Conservation (phyloP, 2,329 filamentous ascomycete species). For the Ascocoryne sarcoides region DNA sequence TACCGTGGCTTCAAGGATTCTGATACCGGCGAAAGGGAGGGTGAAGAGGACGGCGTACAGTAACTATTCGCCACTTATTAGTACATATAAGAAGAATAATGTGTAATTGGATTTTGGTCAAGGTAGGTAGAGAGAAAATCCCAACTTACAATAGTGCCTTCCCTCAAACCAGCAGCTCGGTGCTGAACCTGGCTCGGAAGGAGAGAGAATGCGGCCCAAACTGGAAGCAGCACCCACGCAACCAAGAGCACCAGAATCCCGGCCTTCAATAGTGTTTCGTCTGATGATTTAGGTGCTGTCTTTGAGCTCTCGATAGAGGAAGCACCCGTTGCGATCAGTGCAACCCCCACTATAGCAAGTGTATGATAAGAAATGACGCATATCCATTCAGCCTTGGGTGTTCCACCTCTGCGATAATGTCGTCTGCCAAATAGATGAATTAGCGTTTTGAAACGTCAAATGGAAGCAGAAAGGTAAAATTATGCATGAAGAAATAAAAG, state of each 20-base stretch:
- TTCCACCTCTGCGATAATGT: slow-evolving; percentile 2
- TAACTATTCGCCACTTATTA: slow-evolving; percentile 3
- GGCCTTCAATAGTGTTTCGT: slow-evolving; percentile 3
- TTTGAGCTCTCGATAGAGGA: slow-evolving; percentile 1
- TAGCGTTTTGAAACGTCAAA: no score
- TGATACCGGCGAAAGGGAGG: slow-evolving; percentile 21
- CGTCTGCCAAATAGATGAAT: no score
- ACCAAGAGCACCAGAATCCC: slow-evolving; percentile 7
- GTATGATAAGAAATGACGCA: slow-evolving; percentile 5
- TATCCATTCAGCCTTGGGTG: slow-evolving; percentile 6
- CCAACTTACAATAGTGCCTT: slow-evolving; percentile 1
- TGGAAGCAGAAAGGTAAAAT: no score
- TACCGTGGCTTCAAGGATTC: slow-evolving; percentile 22
- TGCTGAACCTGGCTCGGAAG: slow-evolving; percentile 1
- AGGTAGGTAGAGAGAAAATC: neutral
- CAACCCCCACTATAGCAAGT: slow-evolving; percentile 6
- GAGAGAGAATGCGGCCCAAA: slow-evolving; percentile 6
- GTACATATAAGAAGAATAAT: no score
- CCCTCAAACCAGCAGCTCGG: neutral
- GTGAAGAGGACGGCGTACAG: slow-evolving; percentile 10
- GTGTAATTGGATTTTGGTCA: no score
- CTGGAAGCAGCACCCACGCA: slow-evolving; percentile 4
- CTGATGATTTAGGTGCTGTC: neutral
- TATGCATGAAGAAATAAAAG: no score
- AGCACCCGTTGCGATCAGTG: slow-evolving; percentile 6